Conservation (phyloP, 208 protist species). For the Strigomonas galati region DNA sequence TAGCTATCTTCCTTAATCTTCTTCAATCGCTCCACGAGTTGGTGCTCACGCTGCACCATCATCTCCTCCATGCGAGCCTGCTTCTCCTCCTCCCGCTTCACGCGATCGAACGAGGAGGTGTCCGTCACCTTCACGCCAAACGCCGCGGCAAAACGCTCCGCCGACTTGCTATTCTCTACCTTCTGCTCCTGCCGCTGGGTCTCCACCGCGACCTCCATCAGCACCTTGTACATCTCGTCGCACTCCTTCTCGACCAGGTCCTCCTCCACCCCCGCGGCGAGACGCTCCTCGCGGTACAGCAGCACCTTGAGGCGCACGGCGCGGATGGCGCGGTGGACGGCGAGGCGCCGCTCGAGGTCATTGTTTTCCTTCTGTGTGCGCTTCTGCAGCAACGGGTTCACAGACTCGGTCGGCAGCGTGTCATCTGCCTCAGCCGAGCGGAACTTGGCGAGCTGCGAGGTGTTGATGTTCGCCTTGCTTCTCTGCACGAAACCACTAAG, state of each 20-base stretch:
- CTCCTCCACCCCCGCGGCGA: conserved; percentile 32
- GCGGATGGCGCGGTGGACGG: conserved; percentile 51
- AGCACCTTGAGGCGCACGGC: conserved; percentile 52
- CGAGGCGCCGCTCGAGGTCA: conserved; percentile 51
- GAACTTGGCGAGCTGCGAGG: conserved; percentile 17
- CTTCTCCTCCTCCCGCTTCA: conserved; percentile 44
- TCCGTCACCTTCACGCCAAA: conserved; percentile 44
- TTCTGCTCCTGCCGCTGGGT: conserved; percentile 24
- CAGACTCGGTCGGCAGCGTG: conserved; percentile 21
- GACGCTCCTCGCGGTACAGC: conserved; percentile 71
- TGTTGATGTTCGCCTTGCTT: conserved; percentile 43
- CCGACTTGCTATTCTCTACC: conserved; percentile 50
- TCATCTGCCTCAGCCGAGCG: conserved; percentile 29
- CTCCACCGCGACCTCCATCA: conserved; percentile 31
- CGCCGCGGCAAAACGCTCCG: conserved; percentile 68
- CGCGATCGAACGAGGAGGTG: conserved; percentile 48
- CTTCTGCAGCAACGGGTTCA: conserved; percentile 66
- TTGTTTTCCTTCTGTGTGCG: conserved; percentile 72
- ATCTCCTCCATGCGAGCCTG: conserved; percentile 41
- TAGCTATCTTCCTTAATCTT: conserved; percentile 42
- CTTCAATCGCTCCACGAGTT: conserved; percentile 74
- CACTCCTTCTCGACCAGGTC: conserved; percentile 65
- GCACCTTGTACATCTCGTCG: conserved; percentile 41
- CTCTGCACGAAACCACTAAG: conserved; percentile 87
- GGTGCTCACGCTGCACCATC: conserved; percentile 40